Evolutionary conservation across 768 basidiomycete genomes (phyloP), one percentile per base, ranked within the genome.

Genomic region (Leccinum olivaceopallidum): DNA sequence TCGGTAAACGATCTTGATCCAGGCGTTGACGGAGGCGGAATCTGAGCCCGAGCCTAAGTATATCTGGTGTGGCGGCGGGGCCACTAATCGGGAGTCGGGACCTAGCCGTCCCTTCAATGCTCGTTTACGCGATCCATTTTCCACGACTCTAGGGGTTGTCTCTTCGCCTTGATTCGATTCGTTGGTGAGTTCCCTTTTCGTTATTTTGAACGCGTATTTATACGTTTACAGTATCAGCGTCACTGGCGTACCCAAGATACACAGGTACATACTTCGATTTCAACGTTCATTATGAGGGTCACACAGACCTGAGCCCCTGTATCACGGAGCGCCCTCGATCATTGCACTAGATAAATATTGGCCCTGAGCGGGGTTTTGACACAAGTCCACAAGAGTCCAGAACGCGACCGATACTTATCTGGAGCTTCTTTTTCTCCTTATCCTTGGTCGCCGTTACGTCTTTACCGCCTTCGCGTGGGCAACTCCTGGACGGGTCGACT

Each of bases 371-470:
- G 55, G 28, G 37, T 26, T 37, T 44, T n/a, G 44, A 44, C 44
- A 44, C n/a, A 20, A 44, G 44, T 20, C 44, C 9, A 20, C 44
- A 44, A 8, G n/a, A 36, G 56, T 56, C 56, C 53, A 56, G 52
- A 55, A 55, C 34, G 3, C 22, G 18, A n/a, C 7, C 20, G 18
- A n/a, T 12, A 24, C 6, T 26, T 34, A 36, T 28, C 5, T n/a
- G 6, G 51, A 55, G n/a, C 24, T n/a, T 26, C 34, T 6, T 30
- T 50, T 16, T 14, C 39, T 47, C 28, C 8, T 30, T 49, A 32
- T 26, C 24, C 36, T 55, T 57, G 34, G 52, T 28, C n/a, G 53
- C 6, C 6, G 36, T 57, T 37, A 55, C 52, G 57, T 57, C 14
- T 39, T 24, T 12, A 24, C 26, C 18, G 32, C 0, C 22, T n/a